These are phyloP conservation scores for Chlorophyllum brunneum DNA, from an alignment of 768 basidiomycete genomes.

Conservation along the genomic window DNA sequence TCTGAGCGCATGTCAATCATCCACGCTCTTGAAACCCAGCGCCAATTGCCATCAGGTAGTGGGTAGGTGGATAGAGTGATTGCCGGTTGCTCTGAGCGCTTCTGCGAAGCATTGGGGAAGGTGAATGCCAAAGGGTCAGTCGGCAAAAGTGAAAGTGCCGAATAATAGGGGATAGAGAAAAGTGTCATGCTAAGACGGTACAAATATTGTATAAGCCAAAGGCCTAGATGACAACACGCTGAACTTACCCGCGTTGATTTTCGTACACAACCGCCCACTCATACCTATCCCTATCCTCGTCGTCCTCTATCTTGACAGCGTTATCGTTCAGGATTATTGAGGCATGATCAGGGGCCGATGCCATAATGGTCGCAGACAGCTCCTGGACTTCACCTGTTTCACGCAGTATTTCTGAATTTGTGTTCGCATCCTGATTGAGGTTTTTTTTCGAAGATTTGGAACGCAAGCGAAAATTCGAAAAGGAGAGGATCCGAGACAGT, in stretches of 20 bases:
- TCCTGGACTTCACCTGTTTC: constrained; percentile 6
- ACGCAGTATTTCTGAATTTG: neutral
- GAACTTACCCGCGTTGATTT: constrained; percentile 73
- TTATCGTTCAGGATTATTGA: constrained; percentile 30
- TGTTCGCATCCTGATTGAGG: neutral
- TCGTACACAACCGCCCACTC: constrained; percentile 80
- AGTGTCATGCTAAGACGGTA: constrained; percentile 44
- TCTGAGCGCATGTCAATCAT: constrained; percentile 88
- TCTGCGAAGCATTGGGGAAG: constrained; percentile 38
- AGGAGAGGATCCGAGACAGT: constrained; percentile 32
- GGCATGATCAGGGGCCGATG: constrained; percentile 11
- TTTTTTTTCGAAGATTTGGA: constrained; percentile 11
- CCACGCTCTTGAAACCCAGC: constrained; percentile 77
- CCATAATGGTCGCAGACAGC: neutral
- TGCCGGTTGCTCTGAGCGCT: constrained; percentile 45
- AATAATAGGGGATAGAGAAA: constrained; percentile 74
- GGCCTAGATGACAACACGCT: neutral
- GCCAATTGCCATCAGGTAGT: constrained; percentile 78
- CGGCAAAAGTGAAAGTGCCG: constrained; percentile 63
- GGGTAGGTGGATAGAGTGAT: constrained; percentile 62
- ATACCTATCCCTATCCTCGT: constrained; percentile 48
- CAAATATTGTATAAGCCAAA: too few relatives aligned
- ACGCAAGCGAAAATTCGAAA: constrained; percentile 24
- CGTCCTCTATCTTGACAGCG: constrained; percentile 18
- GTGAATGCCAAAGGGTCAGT: constrained; percentile 75